phyloP scores from a whole-genome alignment of 805 yeast species.

The Lipomyces sp. region DNA sequence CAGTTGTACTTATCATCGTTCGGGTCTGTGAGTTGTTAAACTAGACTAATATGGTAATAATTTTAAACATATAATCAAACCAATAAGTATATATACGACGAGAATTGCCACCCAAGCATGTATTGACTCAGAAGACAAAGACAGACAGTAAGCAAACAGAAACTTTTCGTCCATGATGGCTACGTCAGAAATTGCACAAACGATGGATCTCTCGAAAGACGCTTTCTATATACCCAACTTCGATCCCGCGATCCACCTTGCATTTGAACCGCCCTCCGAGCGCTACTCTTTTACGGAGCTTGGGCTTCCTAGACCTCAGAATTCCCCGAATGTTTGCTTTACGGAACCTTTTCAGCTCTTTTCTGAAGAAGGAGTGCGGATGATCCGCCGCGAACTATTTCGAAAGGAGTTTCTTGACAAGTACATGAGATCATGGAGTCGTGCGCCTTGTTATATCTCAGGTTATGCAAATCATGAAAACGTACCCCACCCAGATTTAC shows the following conservation, averaged over 20 bases:
- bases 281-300: background rate
- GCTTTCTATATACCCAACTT: slow-evolving; percentile 1
- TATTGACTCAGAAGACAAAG: background rate
- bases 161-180: background rate
- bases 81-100: background rate
- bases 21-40: background rate
- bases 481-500: background rate
- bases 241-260: background rate
- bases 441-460: slow-evolving; percentile 2
- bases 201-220: background rate
- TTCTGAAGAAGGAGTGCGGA: slow-evolving; percentile 2
- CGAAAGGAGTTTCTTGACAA: slow-evolving; percentile 2
- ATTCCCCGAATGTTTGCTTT: slow-evolving; percentile 1
- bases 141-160: background rate
- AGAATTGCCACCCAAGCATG: slow-evolving; percentile 1
- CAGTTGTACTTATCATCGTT: background rate
- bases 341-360: background rate
- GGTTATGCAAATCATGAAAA: background rate
- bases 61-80: background rate
- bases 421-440: slow-evolving; percentile 2
- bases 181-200: background rate
- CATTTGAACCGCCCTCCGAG: background rate
- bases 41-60: background rate
- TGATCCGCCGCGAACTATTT: slow-evolving; percentile 1
- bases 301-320: slow-evolving; percentile 1